Conservation (phyloP, 257 asterid genomes). For the Gentiana macrophylla region DNA sequence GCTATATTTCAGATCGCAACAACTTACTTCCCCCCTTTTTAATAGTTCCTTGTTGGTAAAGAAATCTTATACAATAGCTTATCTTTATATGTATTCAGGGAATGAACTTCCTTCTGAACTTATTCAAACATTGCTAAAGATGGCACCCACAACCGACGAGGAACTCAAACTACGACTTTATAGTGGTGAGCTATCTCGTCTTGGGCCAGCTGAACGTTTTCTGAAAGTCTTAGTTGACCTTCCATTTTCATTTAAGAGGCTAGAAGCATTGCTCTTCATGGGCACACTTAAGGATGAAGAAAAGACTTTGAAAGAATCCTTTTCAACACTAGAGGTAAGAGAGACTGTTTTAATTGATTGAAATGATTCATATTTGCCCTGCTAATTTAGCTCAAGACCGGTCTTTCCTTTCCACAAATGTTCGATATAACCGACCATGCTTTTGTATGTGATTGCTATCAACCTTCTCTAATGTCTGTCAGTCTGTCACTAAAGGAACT, state of each 20-base stretch:
- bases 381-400: no score
- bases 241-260: conserved; percentile 78
- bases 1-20: no score
- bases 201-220: conserved; percentile 75
- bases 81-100: conserved; percentile 36
- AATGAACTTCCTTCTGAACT: conserved; percentile 79
- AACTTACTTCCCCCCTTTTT: no score
- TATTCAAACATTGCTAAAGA: conserved; percentile 55
- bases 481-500: no score
- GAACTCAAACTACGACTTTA: conserved; percentile 70
- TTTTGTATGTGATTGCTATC: no score
- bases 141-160: conserved; percentile 85
- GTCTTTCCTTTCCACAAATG: no score
- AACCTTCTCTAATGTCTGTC: no score
- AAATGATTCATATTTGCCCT: no score
- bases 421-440: no score
- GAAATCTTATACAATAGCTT: conserved; percentile 3
- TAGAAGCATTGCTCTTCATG: conserved; percentile 61
- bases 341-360: background rate
- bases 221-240: conserved; percentile 63
- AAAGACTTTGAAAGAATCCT: conserved; percentile 44
- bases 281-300: conserved; percentile 62
- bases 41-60: no score
- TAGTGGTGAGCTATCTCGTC: conserved; percentile 68
- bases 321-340: conserved; percentile 62